Conservation (phyloP, 345 rosid genomes). For the Citrus reticulata region DNA sequence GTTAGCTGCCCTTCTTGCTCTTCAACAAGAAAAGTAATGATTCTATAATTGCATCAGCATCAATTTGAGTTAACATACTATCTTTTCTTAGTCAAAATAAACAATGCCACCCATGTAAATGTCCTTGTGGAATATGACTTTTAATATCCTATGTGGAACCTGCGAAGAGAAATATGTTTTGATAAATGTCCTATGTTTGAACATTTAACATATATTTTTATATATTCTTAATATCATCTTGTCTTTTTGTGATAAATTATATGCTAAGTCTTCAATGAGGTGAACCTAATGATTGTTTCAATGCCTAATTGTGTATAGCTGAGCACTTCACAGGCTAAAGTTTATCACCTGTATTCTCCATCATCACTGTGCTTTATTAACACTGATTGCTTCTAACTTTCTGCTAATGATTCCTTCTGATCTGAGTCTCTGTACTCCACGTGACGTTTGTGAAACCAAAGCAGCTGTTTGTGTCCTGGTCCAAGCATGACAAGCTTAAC, state of each 20-base stretch:
- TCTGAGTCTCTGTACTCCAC: background rate
- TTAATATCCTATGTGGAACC: background rate
- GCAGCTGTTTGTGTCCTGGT: background rate
- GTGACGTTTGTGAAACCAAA: background rate
- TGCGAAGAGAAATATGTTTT: background rate
- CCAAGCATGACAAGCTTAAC: background rate
- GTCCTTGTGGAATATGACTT: background rate
- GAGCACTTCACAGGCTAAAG: background rate
- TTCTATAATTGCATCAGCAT: conserved; percentile 4
- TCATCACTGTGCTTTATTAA: background rate
- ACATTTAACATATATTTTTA: background rate
- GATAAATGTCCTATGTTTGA: background rate
- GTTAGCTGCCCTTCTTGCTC: conserved; percentile 82
- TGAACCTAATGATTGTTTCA: background rate
- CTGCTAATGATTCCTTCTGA: background rate
- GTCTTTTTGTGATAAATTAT: background rate
- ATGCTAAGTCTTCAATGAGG: background rate
- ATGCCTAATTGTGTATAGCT: background rate
- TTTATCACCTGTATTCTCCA: background rate
- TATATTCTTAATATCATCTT: background rate
- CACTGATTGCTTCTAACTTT: background rate
- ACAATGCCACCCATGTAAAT: background rate
- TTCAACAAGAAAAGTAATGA: conserved; percentile 84
- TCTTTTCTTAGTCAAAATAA: background rate
- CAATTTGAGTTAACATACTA: background rate